Percentiles rank a stretch among this genome's conserved stretches.
Evolutionary conservation across 441 rosid genomes (phyloP).

Genomic region (Adansonia rubrostipa): DNA sequence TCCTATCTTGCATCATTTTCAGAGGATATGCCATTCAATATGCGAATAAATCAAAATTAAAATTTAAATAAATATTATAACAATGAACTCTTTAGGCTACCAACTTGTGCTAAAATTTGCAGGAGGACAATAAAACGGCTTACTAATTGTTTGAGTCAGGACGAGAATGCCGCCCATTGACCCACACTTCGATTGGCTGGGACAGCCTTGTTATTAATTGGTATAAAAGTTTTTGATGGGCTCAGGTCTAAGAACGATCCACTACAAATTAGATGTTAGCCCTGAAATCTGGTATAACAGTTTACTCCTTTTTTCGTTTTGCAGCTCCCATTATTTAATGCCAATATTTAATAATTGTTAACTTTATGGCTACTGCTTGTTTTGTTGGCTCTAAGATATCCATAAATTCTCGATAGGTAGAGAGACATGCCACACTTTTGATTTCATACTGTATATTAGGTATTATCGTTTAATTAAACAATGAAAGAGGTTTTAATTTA

Average conservation of each 20-base stretch:
- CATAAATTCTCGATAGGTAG: background rate
- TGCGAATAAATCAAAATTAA: too few species aligned
- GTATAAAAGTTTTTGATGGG: background rate
- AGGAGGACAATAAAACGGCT: background rate
- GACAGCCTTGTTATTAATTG: too few species aligned
- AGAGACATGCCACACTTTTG: background rate
- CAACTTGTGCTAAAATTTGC: too few species aligned
- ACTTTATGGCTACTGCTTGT: background rate
- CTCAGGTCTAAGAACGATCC: background rate
- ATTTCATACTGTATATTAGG: background rate
- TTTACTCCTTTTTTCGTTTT: background rate
- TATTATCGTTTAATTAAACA: too few species aligned
- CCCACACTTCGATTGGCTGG: background rate
- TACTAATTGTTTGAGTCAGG: background rate
- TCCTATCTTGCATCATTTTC: background rate
- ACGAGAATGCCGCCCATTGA: background rate
- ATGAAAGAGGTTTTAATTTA: background rate
- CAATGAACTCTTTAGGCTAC: too few species aligned
- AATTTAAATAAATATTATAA: too few species aligned
- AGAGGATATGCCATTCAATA: background rate
- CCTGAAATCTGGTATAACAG: background rate
- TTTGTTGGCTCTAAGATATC: slow-evolving; percentile 15
- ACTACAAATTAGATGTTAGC: background rate
- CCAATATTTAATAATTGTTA: background rate
- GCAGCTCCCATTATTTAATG: background rate